Conservation (phyloP, 2,329 filamentous ascomycete genomes). For the Hypomyces perniciosus region DNA sequence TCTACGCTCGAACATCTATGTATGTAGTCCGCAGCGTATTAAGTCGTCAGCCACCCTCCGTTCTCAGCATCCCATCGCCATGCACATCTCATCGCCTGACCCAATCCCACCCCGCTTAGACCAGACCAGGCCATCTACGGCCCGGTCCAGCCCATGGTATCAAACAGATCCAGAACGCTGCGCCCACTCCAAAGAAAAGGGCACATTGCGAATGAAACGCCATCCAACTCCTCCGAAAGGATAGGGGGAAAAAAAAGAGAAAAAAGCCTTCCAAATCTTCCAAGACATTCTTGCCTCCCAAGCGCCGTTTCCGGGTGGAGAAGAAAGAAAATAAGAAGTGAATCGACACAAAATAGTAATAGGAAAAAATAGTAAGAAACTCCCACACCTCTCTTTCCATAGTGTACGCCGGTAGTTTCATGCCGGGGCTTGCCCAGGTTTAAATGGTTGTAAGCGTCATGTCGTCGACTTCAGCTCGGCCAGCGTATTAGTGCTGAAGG, state of each 20-base stretch:
- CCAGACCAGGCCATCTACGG: constrained; percentile 8
- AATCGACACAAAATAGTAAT: constrained; percentile 1
- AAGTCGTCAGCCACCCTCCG: constrained; percentile 6
- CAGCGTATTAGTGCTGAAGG: constrained; percentile 15
- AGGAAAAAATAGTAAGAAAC: constrained; percentile 8
- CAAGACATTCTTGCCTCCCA: too few relatives aligned
- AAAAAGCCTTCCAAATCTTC: not conserved
- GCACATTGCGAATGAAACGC: constrained; percentile 6
- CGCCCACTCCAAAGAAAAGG: not conserved
- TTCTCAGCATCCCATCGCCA: constrained; percentile 2
- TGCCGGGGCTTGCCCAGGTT: constrained; percentile 9
- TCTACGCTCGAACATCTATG: not conserved
- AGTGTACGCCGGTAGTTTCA: constrained; percentile 13
- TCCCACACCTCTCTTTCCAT: constrained; percentile 7
- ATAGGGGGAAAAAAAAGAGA: constrained; percentile 1
- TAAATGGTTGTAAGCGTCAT: constrained; percentile 10
- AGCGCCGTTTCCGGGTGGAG: not conserved
- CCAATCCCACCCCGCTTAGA: constrained; percentile 8
- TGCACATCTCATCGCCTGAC: constrained; percentile 8
- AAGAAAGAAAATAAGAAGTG: not conserved
- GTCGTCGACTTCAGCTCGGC: constrained; percentile 14
- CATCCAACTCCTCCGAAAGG: constrained; percentile 11
- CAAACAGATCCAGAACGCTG: constrained; percentile 3
- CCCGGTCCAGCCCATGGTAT: not conserved
- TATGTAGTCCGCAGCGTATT: constrained; percentile 1